Base-by-base conservation (phyloP, 2,329 filamentous ascomycete genomes). In the Helicocarpus griseus region DNA sequence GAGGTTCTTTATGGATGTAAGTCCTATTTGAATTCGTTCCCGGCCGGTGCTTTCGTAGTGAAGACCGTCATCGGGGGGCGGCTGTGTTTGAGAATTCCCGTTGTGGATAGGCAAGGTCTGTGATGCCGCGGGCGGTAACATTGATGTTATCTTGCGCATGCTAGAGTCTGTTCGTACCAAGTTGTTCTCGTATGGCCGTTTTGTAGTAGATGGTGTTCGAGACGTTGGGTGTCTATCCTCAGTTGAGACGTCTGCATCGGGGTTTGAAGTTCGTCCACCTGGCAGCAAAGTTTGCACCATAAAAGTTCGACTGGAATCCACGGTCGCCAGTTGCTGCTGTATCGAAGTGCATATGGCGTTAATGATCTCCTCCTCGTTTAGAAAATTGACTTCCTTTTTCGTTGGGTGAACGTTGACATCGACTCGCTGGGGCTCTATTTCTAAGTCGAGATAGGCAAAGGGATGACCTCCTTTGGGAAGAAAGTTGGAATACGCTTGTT, bases 401-500 rank as follows among this genome's bases (percentile, higher is more conserved):
- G 93, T 98, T 0, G 93, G 93, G 67, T 98, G 93, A 0, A 98
- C 86, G 60, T 98, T 98, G 63, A 98, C 94, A 66, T 98, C 93
- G 3, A 98, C 89, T 49, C 91, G 79, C 24, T 86, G 82, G 1
- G 93, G 91, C 60, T 97, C 90, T 52, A 98, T 95, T 54, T 95
- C 87, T 2, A 98, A 77, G 63, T 85, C 93, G 24, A 98, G 76
- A 63, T 98, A 98, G 52, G 91, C 76, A 65, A 97, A 98, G 0
- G 93, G 93, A 63, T 95, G 93, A 1, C 89, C 89, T 31, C 87
- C 89, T 69, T 97, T 98, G 0, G 93, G 93, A 3, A 98, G 73
- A 57, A 95, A 97, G 1, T 79, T 75, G 8, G 85, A 78, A 65
- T 97, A 98, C 0, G 86, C 89, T 63, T 95, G 89, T 68, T 98